Conservation (phyloP, 2,329 filamentous ascomycete species). For the Bipolaris gigantea region DNA sequence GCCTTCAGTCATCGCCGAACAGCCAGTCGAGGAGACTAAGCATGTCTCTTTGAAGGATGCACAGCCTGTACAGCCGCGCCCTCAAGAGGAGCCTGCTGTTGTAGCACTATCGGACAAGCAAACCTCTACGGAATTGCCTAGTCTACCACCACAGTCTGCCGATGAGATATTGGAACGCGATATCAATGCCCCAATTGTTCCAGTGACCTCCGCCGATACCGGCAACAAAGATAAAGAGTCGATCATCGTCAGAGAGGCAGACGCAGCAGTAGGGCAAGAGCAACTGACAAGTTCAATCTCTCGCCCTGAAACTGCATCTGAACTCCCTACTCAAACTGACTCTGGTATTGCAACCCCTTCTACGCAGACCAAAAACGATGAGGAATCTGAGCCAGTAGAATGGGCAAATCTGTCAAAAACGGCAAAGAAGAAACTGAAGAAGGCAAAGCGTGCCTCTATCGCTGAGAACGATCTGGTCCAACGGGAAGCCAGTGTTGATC, state of each 20-base stretch:
- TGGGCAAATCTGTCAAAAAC: slow-evolving; percentile 28
- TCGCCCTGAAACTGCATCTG: neutral
- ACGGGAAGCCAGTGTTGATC: slow-evolving; percentile 15
- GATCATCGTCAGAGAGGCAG: neutral
- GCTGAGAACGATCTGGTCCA: slow-evolving; percentile 16
- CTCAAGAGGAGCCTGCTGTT: neutral
- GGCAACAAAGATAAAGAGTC: neutral
- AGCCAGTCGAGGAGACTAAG: neutral
- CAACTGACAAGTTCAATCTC: neutral
- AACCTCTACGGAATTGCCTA: neutral
- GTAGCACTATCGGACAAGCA: neutral
- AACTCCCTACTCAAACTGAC: neutral
- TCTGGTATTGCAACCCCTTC: neutral
- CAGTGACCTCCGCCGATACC: neutral
- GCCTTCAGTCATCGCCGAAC: neutral
- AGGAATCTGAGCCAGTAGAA: slow-evolving; percentile 13
- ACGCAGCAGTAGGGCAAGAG: neutral
- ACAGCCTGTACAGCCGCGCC: neutral
- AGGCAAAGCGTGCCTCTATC: slow-evolving; percentile 27
- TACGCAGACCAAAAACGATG: slow-evolving; percentile 1
- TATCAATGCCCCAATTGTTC: neutral
- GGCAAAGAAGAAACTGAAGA: slow-evolving; percentile 36
- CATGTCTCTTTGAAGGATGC: neutral
- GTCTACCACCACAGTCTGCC: neutral
- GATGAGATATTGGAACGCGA: neutral